Percentiles rank a stretch among this genome's conserved stretches.
Conservation (phyloP, 164 flowering plant genomes). For the Taxillus chinensis region DNA sequence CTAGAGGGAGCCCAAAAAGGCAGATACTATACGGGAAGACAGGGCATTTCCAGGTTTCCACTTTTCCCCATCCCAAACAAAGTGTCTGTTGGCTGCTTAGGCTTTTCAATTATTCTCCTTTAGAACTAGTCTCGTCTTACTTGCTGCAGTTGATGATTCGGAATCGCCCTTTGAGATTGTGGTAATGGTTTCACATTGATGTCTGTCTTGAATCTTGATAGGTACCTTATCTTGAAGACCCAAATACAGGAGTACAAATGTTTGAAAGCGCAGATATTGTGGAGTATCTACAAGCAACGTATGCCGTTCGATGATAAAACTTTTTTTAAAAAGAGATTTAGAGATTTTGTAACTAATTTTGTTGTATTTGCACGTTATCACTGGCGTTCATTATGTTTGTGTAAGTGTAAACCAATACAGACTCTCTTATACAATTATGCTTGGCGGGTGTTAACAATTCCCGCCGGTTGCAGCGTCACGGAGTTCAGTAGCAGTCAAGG, state of each 20-base stretch:
- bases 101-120: too few species aligned
- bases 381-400: too few species aligned
- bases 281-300: slow-evolving; percentile 76
- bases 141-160: too few species aligned
- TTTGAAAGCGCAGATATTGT: slow-evolving; percentile 95
- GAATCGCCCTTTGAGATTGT: too few species aligned
- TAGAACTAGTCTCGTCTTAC: too few species aligned
- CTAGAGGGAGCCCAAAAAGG: slow-evolving; percentile 90
- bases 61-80: not conserved
- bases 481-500: too few species aligned
- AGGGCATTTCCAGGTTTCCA: slow-evolving; percentile 75
- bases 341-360: not conserved
- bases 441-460: too few species aligned
- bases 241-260: slow-evolving; percentile 87
- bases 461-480: too few species aligned
- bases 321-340: slow-evolving; percentile 2
- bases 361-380: not conserved
- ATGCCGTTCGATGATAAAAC: slow-evolving; percentile 27
- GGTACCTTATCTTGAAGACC: slow-evolving; percentile 89
- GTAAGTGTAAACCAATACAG: too few species aligned
- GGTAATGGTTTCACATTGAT: too few species aligned
- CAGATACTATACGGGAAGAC: slow-evolving; percentile 49
- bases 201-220: slow-evolving; percentile 10
- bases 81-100: too few species aligned
- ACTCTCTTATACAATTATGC: too few species aligned